These are phyloP conservation scores for Penicillium polonicum DNA, from an alignment of 2,329 filamentous ascomycete genomes.

Conservation along the genomic window DNA sequence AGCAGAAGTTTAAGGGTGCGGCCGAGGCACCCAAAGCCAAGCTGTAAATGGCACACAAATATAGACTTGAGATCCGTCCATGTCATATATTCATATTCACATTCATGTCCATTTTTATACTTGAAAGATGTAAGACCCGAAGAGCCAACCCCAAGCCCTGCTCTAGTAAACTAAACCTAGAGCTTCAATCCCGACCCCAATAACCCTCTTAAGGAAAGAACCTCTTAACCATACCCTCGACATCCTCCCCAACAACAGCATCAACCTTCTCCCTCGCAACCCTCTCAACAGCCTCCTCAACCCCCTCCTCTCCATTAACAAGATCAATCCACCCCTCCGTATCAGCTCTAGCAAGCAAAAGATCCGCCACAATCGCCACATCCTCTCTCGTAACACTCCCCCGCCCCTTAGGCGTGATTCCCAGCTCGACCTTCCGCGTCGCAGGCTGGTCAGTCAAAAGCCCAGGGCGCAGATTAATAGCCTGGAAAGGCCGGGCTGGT, in stretches of 20 bases:
- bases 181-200: background rate
- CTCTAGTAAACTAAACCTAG: background rate
- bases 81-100: background rate
- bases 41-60: slow-evolving; percentile 30
- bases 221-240: slow-evolving; percentile 44
- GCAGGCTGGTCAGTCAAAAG: slow-evolving; percentile 49
- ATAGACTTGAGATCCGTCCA: background rate
- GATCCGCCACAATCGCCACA: slow-evolving; percentile 53
- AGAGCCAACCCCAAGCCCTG: background rate
- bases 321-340: slow-evolving; percentile 56
- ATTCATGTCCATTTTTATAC: background rate
- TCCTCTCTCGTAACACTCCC: slow-evolving; percentile 51
- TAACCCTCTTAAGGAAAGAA: slow-evolving; percentile 26
- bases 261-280: slow-evolving; percentile 48
- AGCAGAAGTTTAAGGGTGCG: slow-evolving; percentile 45
- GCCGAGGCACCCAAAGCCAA: slow-evolving; percentile 40
- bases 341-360: slow-evolving; percentile 49
- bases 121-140: background rate
- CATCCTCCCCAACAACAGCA: slow-evolving; percentile 52
- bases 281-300: slow-evolving; percentile 49
- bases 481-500: slow-evolving; percentile 40
- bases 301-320: slow-evolving; percentile 50
- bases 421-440: slow-evolving; percentile 49
- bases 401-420: slow-evolving; percentile 45
- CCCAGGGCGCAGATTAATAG: slow-evolving; percentile 54